Evolutionary conservation across 306 rosid genomes (phyloP), one percentile per base, ranked within the genome.

Genomic region (Purshia tridentata): DNA sequence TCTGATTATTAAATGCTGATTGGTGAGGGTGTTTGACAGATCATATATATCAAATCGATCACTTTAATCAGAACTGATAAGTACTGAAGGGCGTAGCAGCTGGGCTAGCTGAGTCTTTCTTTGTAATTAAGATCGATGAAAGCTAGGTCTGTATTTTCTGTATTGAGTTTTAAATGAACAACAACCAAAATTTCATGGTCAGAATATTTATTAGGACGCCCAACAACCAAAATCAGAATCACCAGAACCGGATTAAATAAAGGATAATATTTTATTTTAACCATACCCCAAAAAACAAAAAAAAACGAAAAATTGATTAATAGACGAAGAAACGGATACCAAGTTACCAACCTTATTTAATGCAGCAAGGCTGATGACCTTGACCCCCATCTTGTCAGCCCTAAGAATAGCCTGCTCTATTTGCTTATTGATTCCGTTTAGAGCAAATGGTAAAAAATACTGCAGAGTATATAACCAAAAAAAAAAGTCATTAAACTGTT

Each of bases 341-440:
- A 50, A 95, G 6, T 23, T 15, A 62, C 90, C 77, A 50, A 95
- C 99, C 99, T 95, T 91, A 84, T 91, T 95, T 72, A 95, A 81
- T 53, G 99, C 99, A 66, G 99, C 97, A 11, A 95, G 93, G 84
- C 99, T 95, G 20, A 95, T 90, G 81, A 95, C 99, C 82, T 87
- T 86, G 29, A 95, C 91, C 2, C 99, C 99, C 58, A 91, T 66
- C 73, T 79, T 88, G 77, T 95, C 97, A 20, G 99, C 99, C 82
- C 90, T 84, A 5, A 91, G 83, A 51, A 95, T 95, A 59, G 99
- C 96, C 23, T 80, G 63, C 73, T 95, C 99, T 75, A 95, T 95
- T 11, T 85, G 98, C 35, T 90, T 87, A 69, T 95, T 95, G 77
- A 95, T 95, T 55, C 99, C 97, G 8, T 80, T 86, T 6, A 86